Base-by-base conservation (phyloP, 805 yeast species). In the Yamadazyma philogaea region DNA sequence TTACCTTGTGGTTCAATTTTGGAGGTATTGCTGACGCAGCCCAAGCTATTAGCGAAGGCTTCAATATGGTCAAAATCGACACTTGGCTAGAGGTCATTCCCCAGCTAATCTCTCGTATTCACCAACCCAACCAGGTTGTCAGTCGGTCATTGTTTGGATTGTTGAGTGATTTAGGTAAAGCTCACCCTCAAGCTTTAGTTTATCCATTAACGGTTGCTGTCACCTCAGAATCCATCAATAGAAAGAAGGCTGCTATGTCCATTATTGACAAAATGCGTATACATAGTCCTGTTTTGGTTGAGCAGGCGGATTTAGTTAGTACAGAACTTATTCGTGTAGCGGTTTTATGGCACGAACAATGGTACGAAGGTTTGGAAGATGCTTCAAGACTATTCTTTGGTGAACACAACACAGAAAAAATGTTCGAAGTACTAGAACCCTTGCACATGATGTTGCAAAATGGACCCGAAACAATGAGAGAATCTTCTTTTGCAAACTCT, bases 331-430 rank as follows among this genome's bases (percentile, higher is more conserved):
- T 93, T 48, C 73, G 98, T 51, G 96, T 89, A 14, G 96, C 98
- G 1, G 96, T 91, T 3, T 65, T 93, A 46, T 90, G 99, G 97
- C 96, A 89, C 56, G 99, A 93, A 56, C 84, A 85, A 59, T 93
- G 99, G 99, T 90, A 89, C 53, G 98, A 91, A 64, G 97, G 96
- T 2, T 71, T 93, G 24, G 99, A 93, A 59, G 96, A 93, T 67
- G 99, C 99, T 0, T 89, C 96, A 3, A 74, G 96, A 45, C 75
- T 86, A 40, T 93, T 84, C 68, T 91, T 89, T 63, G 96, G 95
- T 27, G 99, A 93, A 48, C 93, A 88, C 53, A 89, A 93, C 56
- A 85, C 91, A 10, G 96, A 89, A 42, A 89, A 87, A 61, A 93
- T 93, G 98, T 86, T 87, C 63, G 82, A 87, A 14, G 89, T 89